A percentile compares a stretch with the other conserved stretches of the same genome.
Conservation (phyloP, 2,329 filamentous ascomycete genomes). For the Elsinoe perseae region DNA sequence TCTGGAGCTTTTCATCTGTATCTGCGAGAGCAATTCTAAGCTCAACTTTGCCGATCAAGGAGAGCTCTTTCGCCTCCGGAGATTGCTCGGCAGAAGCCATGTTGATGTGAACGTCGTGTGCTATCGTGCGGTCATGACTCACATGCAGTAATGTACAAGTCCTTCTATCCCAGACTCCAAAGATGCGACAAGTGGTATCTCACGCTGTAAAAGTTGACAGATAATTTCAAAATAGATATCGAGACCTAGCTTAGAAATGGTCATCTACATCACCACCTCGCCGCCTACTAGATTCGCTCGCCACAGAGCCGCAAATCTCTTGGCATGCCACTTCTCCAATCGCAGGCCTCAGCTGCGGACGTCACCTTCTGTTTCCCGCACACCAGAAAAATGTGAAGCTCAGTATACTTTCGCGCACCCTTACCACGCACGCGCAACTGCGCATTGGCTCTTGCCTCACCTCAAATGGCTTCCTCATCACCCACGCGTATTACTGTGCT, state of each 20-base stretch:
- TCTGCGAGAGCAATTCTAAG: slow-evolving; percentile 75
- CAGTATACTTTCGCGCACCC: neutral
- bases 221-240: neutral
- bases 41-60: slow-evolving; percentile 77
- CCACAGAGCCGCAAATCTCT: slow-evolving; percentile 2
- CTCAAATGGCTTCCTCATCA: neutral
- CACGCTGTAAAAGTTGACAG: neutral
- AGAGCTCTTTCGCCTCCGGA: slow-evolving; percentile 63
- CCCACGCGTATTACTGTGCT: slow-evolving; percentile 29
- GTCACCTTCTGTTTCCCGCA: neutral
- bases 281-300: neutral
- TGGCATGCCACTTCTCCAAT: slow-evolving; percentile 8
- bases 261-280: slow-evolving; percentile 6
- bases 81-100: slow-evolving; percentile 29
- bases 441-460: neutral
- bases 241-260: neutral
- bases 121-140: slow-evolving; percentile 4
- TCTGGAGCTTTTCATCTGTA: slow-evolving; percentile 73
- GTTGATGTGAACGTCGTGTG: slow-evolving; percentile 3
- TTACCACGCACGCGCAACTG: neutral
- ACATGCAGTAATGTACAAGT: neutral
- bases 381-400: slow-evolving; percentile 4
- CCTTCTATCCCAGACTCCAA: slow-evolving; percentile 1
- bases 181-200: neutral
- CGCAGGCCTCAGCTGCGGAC: neutral